A percentile compares a stretch with the other conserved stretches of the same genome.
Evolutionary conservation across 163 green algal species (phyloP).

Genomic region (Chlamydomonas reinhardtii): DNA sequence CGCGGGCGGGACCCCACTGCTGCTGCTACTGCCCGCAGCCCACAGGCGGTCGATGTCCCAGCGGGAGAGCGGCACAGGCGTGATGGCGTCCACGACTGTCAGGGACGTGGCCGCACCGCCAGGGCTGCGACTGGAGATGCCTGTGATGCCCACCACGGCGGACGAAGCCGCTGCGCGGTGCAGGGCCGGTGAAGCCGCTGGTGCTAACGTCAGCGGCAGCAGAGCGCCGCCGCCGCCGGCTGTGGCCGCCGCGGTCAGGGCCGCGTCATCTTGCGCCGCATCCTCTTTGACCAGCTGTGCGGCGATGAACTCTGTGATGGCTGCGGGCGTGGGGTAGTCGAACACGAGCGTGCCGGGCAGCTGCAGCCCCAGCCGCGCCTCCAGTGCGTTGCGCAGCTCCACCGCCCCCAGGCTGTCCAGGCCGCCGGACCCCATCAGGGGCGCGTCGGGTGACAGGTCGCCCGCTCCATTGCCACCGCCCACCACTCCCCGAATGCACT

Average conservation of each 20-base stretch:
- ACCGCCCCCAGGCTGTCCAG: conserved; percentile 83
- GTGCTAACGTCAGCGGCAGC: not conserved
- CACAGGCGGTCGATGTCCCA: conserved; percentile 74
- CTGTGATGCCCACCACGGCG: conserved; percentile 31
- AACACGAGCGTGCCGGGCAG: conserved; percentile 89
- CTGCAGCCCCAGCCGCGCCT: conserved; percentile 60
- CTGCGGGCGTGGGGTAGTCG: conserved; percentile 84
- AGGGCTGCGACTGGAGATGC: conserved; percentile 16
- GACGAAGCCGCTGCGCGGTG: not conserved
- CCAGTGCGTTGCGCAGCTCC: conserved; percentile 84
- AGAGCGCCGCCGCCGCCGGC: not conserved
- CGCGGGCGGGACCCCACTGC: conserved; percentile 15
- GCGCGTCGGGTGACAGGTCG: conserved; percentile 54
- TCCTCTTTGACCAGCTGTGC: not conserved
- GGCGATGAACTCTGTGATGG: conserved; percentile 37
- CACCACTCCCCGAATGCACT: conserved; percentile 17
- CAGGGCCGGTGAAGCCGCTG: no score
- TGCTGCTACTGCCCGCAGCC: not conserved
- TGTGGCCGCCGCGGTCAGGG: not conserved
- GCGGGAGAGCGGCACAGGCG: conserved; percentile 68
- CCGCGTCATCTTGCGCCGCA: not conserved
- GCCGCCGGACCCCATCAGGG: conserved; percentile 83
- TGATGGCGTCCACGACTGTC: conserved; percentile 55
- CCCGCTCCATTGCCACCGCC: not conserved
- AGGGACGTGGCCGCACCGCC: conserved; percentile 4